Evolutionary conservation across 139 green algal genomes (phyloP).

Genomic region (Closterium sp.): DNA sequence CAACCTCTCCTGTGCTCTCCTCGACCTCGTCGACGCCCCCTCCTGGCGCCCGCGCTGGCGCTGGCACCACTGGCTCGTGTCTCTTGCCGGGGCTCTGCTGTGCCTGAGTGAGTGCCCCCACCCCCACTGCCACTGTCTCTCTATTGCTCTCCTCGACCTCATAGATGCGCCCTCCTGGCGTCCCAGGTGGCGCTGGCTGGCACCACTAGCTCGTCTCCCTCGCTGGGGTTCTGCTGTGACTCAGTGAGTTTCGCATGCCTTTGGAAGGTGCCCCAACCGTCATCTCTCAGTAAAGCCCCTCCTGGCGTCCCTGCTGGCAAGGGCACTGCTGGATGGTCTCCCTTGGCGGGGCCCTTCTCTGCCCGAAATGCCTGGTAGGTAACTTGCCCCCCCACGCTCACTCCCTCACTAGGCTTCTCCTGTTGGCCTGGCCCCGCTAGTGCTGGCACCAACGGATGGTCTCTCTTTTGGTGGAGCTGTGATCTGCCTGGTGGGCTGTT

Average conservation of each 20-base stretch:
- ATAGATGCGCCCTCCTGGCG: slow-evolving; percentile 34
- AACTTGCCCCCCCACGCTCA: too few species aligned
- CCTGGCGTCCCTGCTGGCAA: slow-evolving; percentile 48
- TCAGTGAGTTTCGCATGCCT: too few species aligned
- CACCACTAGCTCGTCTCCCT: slow-evolving; percentile 42
- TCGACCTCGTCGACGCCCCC: slow-evolving; percentile 23
- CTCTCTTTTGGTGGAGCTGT: too few species aligned
- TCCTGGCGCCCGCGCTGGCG: slow-evolving; percentile 51
- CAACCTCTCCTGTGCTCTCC: slow-evolving; percentile 37
- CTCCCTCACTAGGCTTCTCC: too few species aligned
- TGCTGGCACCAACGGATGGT: too few species aligned
- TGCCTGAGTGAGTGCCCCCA: slow-evolving; percentile 29
- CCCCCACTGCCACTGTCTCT: neutral
- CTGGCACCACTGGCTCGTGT: slow-evolving; percentile 43
- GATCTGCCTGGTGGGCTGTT: too few species aligned
- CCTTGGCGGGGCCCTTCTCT: slow-evolving; percentile 27
- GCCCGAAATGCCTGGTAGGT: too few species aligned
- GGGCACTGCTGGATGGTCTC: slow-evolving; percentile 40
- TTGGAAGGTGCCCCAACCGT: too few species aligned
- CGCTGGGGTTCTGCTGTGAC: slow-evolving; percentile 36
- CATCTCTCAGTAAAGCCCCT: neutral
- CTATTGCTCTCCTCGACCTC: neutral
- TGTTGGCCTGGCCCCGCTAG: too few species aligned
- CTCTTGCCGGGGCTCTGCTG: slow-evolving; percentile 30
- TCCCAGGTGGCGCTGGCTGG: slow-evolving; percentile 49